Conservation (phyloP, 108 stramenopile genomes). For the Cyclostephanos tholiformis region DNA sequence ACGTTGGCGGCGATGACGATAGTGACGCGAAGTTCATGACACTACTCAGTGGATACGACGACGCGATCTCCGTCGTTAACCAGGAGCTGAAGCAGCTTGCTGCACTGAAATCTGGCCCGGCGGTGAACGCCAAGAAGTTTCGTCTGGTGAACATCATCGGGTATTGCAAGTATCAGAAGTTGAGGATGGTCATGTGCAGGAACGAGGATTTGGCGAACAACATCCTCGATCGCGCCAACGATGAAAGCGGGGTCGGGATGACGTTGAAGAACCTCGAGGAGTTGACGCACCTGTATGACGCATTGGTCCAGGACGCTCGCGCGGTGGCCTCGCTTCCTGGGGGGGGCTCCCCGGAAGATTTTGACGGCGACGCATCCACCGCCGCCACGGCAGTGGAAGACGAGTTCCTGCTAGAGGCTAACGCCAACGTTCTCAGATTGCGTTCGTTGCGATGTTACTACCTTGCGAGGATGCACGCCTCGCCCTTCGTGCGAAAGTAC, state of each 20-base stretch:
- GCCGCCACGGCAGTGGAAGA: constrained; percentile 55
- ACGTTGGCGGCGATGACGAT: background rate
- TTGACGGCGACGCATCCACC: constrained; percentile 9
- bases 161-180: constrained; percentile 71
- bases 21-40: constrained; percentile 62
- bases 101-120: constrained; percentile 63
- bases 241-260: constrained; percentile 19
- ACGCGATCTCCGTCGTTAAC: constrained; percentile 60
- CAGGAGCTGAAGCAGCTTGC: constrained; percentile 52
- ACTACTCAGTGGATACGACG: constrained; percentile 71
- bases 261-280: constrained; percentile 54
- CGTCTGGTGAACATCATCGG: constrained; percentile 64
- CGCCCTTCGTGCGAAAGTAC: constrained; percentile 43
- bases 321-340: constrained; percentile 58
- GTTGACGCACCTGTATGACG: constrained; percentile 77
- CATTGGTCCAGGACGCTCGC: constrained; percentile 77
- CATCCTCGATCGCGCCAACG: constrained; percentile 30
- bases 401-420: constrained; percentile 73
- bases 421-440: constrained; percentile 75
- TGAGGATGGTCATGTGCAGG: constrained; percentile 53
- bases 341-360: constrained; percentile 37
- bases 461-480: constrained; percentile 56
- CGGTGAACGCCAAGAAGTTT: constrained; percentile 68
- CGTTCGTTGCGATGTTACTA: constrained; percentile 72
- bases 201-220: constrained; percentile 56